Evolutionary conservation across 2,329 filamentous ascomycete species (phyloP), one percentile per base, ranked within the genome.

Genomic region (Biscogniauxia marginata): DNA sequence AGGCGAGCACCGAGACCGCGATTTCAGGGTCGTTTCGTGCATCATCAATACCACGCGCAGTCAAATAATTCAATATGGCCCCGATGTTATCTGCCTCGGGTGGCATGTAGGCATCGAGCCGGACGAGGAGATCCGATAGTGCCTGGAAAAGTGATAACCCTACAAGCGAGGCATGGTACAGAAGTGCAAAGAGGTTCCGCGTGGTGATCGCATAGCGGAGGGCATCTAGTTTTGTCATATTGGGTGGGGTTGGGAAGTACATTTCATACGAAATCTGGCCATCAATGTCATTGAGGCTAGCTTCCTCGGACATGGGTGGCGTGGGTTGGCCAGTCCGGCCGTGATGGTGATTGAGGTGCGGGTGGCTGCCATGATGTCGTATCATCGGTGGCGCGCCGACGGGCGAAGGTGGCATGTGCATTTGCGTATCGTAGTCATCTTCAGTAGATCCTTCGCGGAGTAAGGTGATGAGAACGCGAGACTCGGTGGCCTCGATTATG

Each of bases 141-240:
- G 86, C 84, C 62, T 88, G 84, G 61, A 80, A 82, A 0, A 90
- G 69, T 4, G 86, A 85, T 1, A 83, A 65, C 0, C 87, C 87
- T 2, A 90, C 86, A 0, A 90, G 75, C 0, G 86, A 86, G 20
- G 83, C 82, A 51, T 84, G 79, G 63, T 84, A 86, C 1, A 89
- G 70, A 30, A 89, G 71, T 0, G 86, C 87, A 63, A 90, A 84
- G 46, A 89, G 81, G 64, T 90, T 90, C 19, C 87, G 81, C 0
- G 86, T 87, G 0, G 87, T 86, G 48, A 89, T 78, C 61, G 86
- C 84, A 60, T 88, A 78, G 1, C 84, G 76, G 1, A 80, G 75
- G 53, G 79, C 79, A 45, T 79, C 81, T 18, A 70, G 70, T 65
- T 71, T 79, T 63, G 66, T 77, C 43, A 81, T 64, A 39, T 80